Conservation (phyloP, 2,329 filamentous ascomycete genomes). For the Pyrenochaeta sp. region DNA sequence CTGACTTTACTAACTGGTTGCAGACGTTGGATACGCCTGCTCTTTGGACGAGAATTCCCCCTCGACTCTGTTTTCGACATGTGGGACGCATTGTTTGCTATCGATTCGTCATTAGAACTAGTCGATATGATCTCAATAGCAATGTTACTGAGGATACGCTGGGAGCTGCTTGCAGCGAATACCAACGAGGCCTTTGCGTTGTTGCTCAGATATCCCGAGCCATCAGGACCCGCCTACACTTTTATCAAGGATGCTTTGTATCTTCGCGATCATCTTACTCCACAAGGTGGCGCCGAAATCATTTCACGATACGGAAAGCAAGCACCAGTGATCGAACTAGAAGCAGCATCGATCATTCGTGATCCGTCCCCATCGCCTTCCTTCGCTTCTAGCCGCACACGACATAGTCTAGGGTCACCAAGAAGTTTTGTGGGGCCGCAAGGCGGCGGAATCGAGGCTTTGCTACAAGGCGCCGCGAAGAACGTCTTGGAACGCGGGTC, state of each 20-base stretch:
- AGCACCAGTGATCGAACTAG: slow-evolving; percentile 42
- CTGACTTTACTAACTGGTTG: slow-evolving; percentile 24
- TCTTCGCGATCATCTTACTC: slow-evolving; percentile 70
- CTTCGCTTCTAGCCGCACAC: slow-evolving; percentile 33
- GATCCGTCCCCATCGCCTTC: slow-evolving; percentile 37
- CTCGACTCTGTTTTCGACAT: slow-evolving; percentile 84
- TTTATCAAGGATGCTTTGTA: slow-evolving; percentile 88
- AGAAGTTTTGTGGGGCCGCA: slow-evolving; percentile 39
- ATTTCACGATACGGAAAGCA: slow-evolving; percentile 74
- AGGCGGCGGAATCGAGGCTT: slow-evolving; percentile 66
- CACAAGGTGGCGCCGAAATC: slow-evolving; percentile 69
- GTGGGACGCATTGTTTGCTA: slow-evolving; percentile 91
- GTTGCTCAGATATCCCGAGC: slow-evolving; percentile 81
- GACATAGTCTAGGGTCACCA: slow-evolving; percentile 39
- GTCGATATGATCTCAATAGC: slow-evolving; percentile 92
- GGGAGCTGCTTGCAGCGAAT: slow-evolving; percentile 86
- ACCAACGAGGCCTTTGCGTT: slow-evolving; percentile 85
- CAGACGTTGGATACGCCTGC: slow-evolving; percentile 89
- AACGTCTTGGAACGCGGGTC: slow-evolving; percentile 77
- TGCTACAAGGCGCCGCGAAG: slow-evolving; percentile 80
- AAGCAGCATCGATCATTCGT: slow-evolving; percentile 38
- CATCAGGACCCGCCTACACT: slow-evolving; percentile 72
- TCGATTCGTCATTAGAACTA: slow-evolving; percentile 80
- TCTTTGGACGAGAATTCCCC: slow-evolving; percentile 93
- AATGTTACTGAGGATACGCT: slow-evolving; percentile 91